These are phyloP conservation scores for Trichoderma reesei DNA, from an alignment of 495 filamentous ascomycete species.

Conservation along the genomic window DNA sequence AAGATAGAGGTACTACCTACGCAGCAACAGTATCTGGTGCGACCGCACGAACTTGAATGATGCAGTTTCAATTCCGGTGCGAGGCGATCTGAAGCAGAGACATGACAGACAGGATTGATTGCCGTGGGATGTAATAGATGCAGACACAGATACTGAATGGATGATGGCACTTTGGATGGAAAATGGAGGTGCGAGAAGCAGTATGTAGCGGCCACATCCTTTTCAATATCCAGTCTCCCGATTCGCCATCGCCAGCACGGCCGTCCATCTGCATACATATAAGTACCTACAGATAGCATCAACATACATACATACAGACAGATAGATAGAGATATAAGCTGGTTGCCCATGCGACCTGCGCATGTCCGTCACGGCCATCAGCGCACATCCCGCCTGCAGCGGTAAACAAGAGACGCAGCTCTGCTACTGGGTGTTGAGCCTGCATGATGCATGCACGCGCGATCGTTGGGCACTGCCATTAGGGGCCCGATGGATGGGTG, in stretches of 20 bases:
- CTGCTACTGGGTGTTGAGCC: neutral
- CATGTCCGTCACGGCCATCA: neutral
- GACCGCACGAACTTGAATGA: too few relatives aligned
- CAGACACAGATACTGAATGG: too few relatives aligned
- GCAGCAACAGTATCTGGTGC: too few relatives aligned
- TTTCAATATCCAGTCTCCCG: neutral
- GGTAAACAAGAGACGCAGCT: neutral
- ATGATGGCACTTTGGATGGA: too few relatives aligned
- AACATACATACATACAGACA: too few relatives aligned
- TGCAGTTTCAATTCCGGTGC: too few relatives aligned
- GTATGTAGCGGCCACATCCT: neutral
- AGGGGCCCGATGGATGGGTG: neutral
- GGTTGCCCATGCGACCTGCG: slow-evolving; percentile 6
- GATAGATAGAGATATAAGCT: too few relatives aligned
- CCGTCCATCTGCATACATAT: neutral
- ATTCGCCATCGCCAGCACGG: neutral
- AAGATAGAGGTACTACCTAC: too few relatives aligned
- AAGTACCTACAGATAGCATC: too few relatives aligned
- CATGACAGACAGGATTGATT: too few relatives aligned
- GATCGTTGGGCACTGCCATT: neutral
- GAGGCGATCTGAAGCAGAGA: too few relatives aligned
- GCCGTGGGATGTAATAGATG: too few relatives aligned
- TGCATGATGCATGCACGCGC: slow-evolving; percentile 3
- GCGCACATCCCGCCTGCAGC: neutral
- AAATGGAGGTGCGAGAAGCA: neutral